These are phyloP conservation scores for Capsicum chinense DNA, from an alignment of 257 asterid species.

Conservation along the genomic window DNA sequence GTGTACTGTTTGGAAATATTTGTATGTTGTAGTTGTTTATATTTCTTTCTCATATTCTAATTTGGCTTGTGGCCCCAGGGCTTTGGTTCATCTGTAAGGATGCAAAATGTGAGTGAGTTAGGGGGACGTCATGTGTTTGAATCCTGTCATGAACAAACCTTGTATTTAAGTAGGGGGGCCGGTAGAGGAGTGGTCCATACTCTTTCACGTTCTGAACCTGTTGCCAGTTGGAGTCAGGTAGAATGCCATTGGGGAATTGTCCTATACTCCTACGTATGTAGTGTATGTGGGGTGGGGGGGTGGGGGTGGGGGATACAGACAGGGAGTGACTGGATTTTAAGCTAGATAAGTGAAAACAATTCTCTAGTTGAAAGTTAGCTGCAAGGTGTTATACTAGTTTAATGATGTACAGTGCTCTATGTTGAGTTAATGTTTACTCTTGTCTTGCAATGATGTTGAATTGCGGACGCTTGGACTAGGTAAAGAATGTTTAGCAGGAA, in stretches of 20 bases:
- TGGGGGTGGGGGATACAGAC: neutral
- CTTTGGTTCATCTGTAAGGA: neutral
- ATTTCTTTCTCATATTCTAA: too few relatives aligned
- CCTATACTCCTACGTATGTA: neutral
- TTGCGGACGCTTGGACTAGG: neutral
- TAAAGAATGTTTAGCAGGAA: conserved; percentile 13
- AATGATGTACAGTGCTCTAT: neutral
- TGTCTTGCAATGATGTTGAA: conserved; percentile 1
- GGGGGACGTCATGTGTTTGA: neutral
- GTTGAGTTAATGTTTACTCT: neutral
- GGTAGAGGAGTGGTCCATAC: neutral
- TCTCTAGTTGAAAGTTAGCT: neutral
- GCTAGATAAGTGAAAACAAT: neutral
- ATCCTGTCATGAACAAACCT: neutral
- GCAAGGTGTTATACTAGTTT: neutral
- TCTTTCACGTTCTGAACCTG: neutral
- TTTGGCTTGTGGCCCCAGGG: neutral
- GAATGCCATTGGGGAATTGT: neutral
- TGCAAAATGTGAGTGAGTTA: neutral
- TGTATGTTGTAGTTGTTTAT: too few relatives aligned
- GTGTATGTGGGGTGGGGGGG: too few relatives aligned
- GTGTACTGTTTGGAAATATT: too few relatives aligned
- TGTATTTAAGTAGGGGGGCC: neutral
- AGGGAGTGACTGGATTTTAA: neutral
- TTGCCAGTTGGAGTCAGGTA: neutral